Base-by-base conservation (phyloP, 352 stramenopile genomes). In the Halophytophthora batemanensis region DNA sequence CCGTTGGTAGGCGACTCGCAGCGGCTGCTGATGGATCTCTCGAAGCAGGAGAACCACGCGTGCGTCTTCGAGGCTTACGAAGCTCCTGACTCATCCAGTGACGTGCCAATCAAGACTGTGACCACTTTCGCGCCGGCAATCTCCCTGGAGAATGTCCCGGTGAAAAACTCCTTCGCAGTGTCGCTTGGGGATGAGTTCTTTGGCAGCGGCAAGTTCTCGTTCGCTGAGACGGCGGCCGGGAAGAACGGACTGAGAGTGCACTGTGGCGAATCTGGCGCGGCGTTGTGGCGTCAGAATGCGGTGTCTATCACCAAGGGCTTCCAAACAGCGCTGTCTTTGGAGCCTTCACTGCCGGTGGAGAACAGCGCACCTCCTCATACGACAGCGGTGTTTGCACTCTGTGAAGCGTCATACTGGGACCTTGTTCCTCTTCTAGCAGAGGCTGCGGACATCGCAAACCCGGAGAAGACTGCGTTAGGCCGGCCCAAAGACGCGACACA, bases 321-420 rank as follows among this genome's bases (percentile, higher is more conserved):
- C 55, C 56, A 73, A 42, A 75, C 77, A 1, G 45, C 50, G 11
- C 45, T 90, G 10, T 69, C 62, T 7, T 41, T 89, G 29, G 61
- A 65, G 2, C 47, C 47, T 21, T 28, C 58, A 40, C n/a, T 18
- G n/a, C 28, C 28, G 31, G 25, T 18, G 28, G 0, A 23, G n/a
- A 23, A 13, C 46, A 54, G 56, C 46, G 10, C 45, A 6, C 34
- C 25, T 60, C 58, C 48, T 45, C 55, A 22, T 14, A 66, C 56
- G 14, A 69, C 51, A 33, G 47, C 72, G 31, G 61, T 90, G 1
- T 85, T 91, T 58, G 78, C 82, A 3, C 50, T 92, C 14, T 79
- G 73, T 38, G 74, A 86, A 49, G 51, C 71, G 1, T 87, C 77
- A 22, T 95, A 79, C 42, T 95, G 84, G 84, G 61, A 86, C 33